Evolutionary conservation across 2,329 filamentous ascomycete genomes (phyloP).

Genomic region (Xylaria sp.): DNA sequence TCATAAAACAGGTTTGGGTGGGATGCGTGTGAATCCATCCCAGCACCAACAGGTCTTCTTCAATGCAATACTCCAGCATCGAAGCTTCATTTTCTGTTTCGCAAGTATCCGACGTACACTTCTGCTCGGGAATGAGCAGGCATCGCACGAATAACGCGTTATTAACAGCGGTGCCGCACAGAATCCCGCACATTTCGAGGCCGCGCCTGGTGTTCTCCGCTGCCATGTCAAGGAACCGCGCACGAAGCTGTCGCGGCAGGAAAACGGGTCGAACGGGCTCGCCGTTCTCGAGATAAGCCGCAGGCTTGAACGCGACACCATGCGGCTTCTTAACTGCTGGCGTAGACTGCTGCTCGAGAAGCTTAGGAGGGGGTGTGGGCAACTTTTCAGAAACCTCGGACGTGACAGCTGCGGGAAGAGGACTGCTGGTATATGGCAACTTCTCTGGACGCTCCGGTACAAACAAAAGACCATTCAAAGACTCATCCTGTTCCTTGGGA

Average conservation of each 20-base stretch:
- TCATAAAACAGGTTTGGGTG: conserved; percentile 96
- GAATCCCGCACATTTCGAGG: conserved; percentile 90
- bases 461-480: conserved; percentile 9
- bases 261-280: conserved; percentile 82
- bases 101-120: conserved; percentile 85
- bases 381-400: conserved; percentile 20
- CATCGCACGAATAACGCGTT: conserved; percentile 90
- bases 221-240: conserved; percentile 69
- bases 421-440: conserved; percentile 28
- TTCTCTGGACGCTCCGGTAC: conserved; percentile 32
- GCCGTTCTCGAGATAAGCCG: conserved; percentile 85
- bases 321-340: conserved; percentile 42
- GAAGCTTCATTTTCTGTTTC: conserved; percentile 83
- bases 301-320: conserved; percentile 72
- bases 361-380: conserved; percentile 32
- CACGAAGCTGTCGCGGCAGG: conserved; percentile 69
- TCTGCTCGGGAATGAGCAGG: conserved; percentile 86
- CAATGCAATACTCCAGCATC: conserved; percentile 84
- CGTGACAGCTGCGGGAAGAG: conserved; percentile 15
- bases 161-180: conserved; percentile 84
- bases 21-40: conserved; percentile 99
- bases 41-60: conserved; percentile 74
- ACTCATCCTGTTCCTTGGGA: conserved; percentile 31
- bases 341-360: conserved; percentile 16
- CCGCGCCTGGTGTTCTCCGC: conserved; percentile 71